Conservation (phyloP, 208 protist genomes). For the Crithidia brevicula region DNA sequence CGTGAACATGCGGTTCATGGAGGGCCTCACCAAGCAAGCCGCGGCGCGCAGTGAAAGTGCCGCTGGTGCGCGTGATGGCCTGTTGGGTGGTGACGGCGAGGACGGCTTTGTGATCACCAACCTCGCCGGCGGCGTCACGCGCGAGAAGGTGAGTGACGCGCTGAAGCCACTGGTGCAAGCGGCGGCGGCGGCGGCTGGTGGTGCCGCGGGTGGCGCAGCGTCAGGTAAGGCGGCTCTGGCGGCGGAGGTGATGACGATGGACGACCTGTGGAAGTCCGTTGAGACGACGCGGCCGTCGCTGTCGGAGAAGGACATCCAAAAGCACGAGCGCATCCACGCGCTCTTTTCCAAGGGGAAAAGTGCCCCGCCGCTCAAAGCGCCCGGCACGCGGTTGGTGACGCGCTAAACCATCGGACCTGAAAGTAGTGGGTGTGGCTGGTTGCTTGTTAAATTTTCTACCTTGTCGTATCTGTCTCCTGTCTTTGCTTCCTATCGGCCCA, state of each 20-base stretch:
- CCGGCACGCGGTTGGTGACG: constrained; percentile 59
- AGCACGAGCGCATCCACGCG: constrained; percentile 72
- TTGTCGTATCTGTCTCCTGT: neutral
- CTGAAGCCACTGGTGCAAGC: constrained; percentile 36
- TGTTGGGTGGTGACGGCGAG: constrained; percentile 17
- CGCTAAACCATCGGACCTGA: constrained; percentile 13
- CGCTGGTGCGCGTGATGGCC: neutral
- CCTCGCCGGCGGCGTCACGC: constrained; percentile 52
- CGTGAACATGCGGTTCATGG: constrained; percentile 79
- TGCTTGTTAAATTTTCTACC: neutral
- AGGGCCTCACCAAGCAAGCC: constrained; percentile 34
- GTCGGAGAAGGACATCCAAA: constrained; percentile 59
- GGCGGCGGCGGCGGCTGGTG: neutral
- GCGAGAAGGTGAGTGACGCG: constrained; percentile 73
- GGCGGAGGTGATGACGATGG: constrained; percentile 40
- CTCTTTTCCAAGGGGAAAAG: constrained; percentile 63
- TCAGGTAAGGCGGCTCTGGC: constrained; percentile 9
- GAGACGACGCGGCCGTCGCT: constrained; percentile 64
- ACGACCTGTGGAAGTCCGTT: constrained; percentile 63
- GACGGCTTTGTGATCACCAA: constrained; percentile 54
- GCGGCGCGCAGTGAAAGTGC: constrained; percentile 6
- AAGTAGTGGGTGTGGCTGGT: neutral
- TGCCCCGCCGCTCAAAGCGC: constrained; percentile 23
- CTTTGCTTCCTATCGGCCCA: no score
- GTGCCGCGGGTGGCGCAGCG: constrained; percentile 1